A percentile compares a stretch with the other conserved stretches of the same genome.
Evolutionary conservation across 345 rosid species (phyloP).

Genomic region (Camelina neglecta): DNA sequence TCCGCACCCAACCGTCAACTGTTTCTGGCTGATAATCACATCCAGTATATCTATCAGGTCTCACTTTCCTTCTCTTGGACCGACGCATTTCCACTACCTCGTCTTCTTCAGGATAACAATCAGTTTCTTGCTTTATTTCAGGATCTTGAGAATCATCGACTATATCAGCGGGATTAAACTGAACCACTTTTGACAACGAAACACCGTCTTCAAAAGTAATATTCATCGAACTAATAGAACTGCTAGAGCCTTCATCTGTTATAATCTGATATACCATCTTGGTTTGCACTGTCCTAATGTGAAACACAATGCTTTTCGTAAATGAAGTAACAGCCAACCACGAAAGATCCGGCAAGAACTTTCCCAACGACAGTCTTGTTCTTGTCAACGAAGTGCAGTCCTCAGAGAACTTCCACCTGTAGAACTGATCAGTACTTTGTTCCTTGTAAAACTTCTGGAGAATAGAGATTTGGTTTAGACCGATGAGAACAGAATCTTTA

Average conservation of each 20-base stretch:
- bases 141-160: constrained; percentile 39
- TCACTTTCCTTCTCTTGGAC: constrained; percentile 44
- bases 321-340: constrained; percentile 73
- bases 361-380: constrained; percentile 66
- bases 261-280: constrained; percentile 74
- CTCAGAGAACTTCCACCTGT: constrained; percentile 72
- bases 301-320: constrained; percentile 55
- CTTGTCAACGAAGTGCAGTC: constrained; percentile 60
- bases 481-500: constrained; percentile 53
- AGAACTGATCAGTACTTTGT: constrained; percentile 53
- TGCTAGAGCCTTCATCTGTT: constrained; percentile 47
- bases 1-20: constrained; percentile 32
- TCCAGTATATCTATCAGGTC: constrained; percentile 34
- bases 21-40: constrained; percentile 30
- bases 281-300: constrained; percentile 58
- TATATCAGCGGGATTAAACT: constrained; percentile 41
- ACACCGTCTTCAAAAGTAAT: constrained; percentile 59
- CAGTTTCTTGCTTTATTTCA: constrained; percentile 39
- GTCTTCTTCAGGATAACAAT: constrained; percentile 32
- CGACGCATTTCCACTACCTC: constrained; percentile 59
- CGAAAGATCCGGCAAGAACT: constrained; percentile 67
- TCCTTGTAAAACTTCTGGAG: constrained; percentile 65
- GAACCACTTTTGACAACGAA: constrained; percentile 51
- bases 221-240: constrained; percentile 50
- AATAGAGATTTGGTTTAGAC: constrained; percentile 62